Percentiles rank a stretch among this genome's conserved stretches.
Conservation (phyloP, 306 rosid genomes). For the Senna siamea region DNA sequence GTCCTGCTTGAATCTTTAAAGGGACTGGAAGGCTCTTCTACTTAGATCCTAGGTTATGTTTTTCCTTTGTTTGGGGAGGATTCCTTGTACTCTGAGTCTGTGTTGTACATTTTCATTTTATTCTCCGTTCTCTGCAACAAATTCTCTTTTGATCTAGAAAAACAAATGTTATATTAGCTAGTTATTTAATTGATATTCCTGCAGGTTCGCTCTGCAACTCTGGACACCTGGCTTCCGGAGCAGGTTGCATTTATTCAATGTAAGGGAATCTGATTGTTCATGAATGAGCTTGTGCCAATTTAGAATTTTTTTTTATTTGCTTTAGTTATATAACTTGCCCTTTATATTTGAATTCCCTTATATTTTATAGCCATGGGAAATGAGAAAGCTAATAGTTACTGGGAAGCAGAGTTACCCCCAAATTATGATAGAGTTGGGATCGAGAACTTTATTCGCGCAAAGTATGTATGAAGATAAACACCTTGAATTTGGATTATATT, state of each 20-base stretch:
- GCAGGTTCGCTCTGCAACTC: constrained; percentile 98
- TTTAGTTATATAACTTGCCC: constrained; percentile 32
- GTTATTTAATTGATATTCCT: constrained; percentile 39
- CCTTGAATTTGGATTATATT: constrained; percentile 38
- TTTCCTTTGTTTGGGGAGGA: too few relatives aligned
- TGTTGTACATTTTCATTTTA: too few relatives aligned
- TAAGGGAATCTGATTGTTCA: constrained; percentile 46
- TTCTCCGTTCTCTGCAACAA: too few relatives aligned
- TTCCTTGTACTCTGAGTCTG: too few relatives aligned
- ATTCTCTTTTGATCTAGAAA: too few relatives aligned
- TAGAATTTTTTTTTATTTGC: constrained; percentile 31
- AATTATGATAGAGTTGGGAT: constrained; percentile 98
- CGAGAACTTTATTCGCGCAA: constrained; percentile 98
- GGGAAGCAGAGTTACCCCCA: constrained; percentile 99
- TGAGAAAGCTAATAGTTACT: constrained; percentile 83
- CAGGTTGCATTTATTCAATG: constrained; percentile 96
- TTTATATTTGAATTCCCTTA: constrained; percentile 38
- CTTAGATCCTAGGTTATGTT: too few relatives aligned
- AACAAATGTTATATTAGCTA: constrained; percentile 5
- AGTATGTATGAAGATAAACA: constrained; percentile 62
- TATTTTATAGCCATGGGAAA: constrained; percentile 86
- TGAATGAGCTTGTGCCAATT: constrained; percentile 16
- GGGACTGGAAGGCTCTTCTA: too few relatives aligned
- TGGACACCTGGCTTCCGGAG: constrained; percentile 99
- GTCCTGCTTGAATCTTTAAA: too few relatives aligned